Evolutionary conservation across 805 yeast genomes (phyloP).

Genomic region (Nakazawaea ishiwadae): DNA sequence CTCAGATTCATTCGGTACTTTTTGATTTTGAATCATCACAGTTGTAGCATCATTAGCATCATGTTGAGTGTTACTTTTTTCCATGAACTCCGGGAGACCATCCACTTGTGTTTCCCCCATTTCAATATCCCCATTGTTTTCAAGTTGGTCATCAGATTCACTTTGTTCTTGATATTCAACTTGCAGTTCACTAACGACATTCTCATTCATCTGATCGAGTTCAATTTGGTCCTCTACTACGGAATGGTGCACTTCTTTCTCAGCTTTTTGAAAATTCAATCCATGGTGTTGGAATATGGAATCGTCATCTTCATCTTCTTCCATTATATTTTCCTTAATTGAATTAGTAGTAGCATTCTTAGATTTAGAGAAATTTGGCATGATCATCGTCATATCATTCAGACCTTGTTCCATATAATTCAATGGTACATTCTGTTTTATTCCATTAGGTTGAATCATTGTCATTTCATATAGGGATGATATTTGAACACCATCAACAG

Average conservation of each 20-base stretch:
- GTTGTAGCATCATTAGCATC: background rate
- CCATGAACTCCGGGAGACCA: no score
- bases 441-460: slow-evolving; percentile 5
- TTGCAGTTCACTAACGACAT: no score
- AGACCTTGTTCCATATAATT: slow-evolving; percentile 18
- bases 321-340: background rate
- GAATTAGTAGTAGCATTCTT: slow-evolving; percentile 10
- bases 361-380: slow-evolving; percentile 16
- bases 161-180: background rate
- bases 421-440: background rate
- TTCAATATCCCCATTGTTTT: slow-evolving; percentile 6
- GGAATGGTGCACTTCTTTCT: no score
- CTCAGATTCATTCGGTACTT: background rate
- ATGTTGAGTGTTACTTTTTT: background rate
- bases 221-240: background rate
- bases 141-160: background rate
- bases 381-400: slow-evolving; percentile 24
- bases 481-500: slow-evolving; percentile 10
- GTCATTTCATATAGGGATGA: slow-evolving; percentile 7
- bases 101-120: slow-evolving; percentile 5
- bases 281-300: slow-evolving; percentile 11
- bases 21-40: background rate
- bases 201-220: no score
- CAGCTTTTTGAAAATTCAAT: slow-evolving; percentile 8
- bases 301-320: slow-evolving; percentile 8